Conservation (phyloP, 257 asterid genomes). For the Capsicum chinense region DNA sequence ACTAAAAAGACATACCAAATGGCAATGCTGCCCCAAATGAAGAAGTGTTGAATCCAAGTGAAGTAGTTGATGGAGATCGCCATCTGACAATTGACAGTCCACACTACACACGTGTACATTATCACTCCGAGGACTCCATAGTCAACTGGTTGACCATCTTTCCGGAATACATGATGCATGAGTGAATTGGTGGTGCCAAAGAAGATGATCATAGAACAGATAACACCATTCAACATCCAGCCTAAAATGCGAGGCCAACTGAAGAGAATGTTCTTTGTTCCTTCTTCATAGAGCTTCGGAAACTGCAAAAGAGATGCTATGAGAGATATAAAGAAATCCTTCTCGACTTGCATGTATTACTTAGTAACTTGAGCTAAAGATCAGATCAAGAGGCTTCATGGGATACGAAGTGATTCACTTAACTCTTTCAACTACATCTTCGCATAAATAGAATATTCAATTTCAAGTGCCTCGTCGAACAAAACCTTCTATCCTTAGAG, state of each 20-base stretch:
- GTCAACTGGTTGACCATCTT: constrained; percentile 74
- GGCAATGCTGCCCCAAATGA: constrained; percentile 93
- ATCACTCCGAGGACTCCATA: constrained; percentile 73
- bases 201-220: constrained; percentile 77
- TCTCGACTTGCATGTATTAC: neutral
- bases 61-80: constrained; percentile 89
- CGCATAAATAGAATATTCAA: neutral
- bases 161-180: constrained; percentile 63
- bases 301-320: constrained; percentile 48
- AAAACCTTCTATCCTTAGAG: neutral
- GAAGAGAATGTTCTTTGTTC: constrained; percentile 74
- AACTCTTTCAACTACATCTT: neutral
- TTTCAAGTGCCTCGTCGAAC: neutral
- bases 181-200: constrained; percentile 65
- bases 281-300: constrained; percentile 79
- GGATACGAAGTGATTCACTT: neutral
- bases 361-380: neutral
- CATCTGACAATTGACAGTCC: constrained; percentile 97
- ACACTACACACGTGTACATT: constrained; percentile 83
- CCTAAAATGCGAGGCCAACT: constrained; percentile 90
- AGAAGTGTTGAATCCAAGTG: constrained; percentile 92
- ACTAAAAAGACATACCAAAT: constrained; percentile 76
- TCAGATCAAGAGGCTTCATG: neutral
- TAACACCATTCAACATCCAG: constrained; percentile 84
- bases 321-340: neutral